Evolutionary conservation across 768 basidiomycete genomes (phyloP).

Genomic region (Russula sp.): DNA sequence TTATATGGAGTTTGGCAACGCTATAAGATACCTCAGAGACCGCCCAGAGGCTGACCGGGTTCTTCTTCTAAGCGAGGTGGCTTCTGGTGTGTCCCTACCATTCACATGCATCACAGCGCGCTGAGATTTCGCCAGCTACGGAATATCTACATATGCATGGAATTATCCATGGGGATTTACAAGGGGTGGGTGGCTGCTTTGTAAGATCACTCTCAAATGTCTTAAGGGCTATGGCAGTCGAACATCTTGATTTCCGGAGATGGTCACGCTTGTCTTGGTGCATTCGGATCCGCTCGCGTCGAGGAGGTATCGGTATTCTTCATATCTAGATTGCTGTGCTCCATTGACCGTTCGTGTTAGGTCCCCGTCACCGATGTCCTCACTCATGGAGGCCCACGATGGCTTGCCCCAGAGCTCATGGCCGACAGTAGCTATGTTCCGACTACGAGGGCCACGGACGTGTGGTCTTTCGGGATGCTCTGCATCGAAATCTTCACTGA

Average conservation of each 20-base stretch:
- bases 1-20: conserved; percentile 15
- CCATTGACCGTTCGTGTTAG: neutral
- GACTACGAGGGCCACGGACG: conserved; percentile 36
- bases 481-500: conserved; percentile 44
- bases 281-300: conserved; percentile 16
- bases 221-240: conserved; percentile 6
- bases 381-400: conserved; percentile 8
- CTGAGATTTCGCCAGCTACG: conserved; percentile 4
- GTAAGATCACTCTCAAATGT: neutral
- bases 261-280: conserved; percentile 8
- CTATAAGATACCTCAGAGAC: conserved; percentile 6
- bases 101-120: neutral
- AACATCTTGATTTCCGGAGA: conserved; percentile 13
- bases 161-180: conserved; percentile 19
- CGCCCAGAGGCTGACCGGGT: conserved; percentile 10
- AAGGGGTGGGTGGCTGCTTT: conserved; percentile 6
- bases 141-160: conserved; percentile 18
- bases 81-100: conserved; percentile 6
- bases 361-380: neutral
- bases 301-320: conserved; percentile 7
- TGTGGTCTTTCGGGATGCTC: conserved; percentile 47
- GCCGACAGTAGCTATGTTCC: neutral
- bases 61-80: conserved; percentile 10
- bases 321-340: neutral
- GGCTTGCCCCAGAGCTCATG: conserved; percentile 22